A percentile compares a stretch with the other conserved stretches of the same genome.
Conservation (phyloP, 1,284 basidiomycete genomes). For the Malassezia vespertilionis region DNA sequence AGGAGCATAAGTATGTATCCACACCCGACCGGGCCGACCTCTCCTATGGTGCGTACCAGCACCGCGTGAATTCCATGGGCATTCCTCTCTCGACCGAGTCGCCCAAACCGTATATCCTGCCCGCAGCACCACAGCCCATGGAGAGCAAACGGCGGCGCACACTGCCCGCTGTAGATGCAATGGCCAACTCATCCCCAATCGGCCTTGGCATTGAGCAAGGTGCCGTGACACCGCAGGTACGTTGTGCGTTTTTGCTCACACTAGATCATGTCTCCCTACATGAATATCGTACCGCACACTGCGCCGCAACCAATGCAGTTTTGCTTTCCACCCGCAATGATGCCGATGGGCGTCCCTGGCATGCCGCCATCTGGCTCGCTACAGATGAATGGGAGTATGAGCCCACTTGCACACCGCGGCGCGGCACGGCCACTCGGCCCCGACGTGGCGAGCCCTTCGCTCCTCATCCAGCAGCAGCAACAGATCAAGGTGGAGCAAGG, state of each 20-base stretch:
- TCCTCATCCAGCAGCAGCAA: not conserved
- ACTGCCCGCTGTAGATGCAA: not conserved
- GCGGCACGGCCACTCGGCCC: not conserved
- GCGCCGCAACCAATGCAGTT: not conserved
- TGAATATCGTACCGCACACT: not conserved
- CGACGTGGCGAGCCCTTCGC: not conserved
- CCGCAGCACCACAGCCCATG: not conserved
- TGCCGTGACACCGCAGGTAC: too few relatives aligned
- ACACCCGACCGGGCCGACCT: too few relatives aligned
- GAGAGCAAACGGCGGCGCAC: slow-evolving; percentile 16
- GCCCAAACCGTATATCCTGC: not conserved
- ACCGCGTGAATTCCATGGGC: too few relatives aligned
- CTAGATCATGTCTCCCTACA: not conserved
- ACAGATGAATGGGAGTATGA: slow-evolving; percentile 5
- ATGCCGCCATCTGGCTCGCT: slow-evolving; percentile 4
- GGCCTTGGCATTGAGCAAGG: too few relatives aligned
- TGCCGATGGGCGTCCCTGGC: slow-evolving; percentile 6
- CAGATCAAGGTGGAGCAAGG: slow-evolving; percentile 1
- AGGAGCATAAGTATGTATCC: too few relatives aligned
- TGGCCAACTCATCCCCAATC: too few relatives aligned
- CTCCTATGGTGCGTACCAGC: too few relatives aligned
- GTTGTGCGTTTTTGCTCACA: not conserved
- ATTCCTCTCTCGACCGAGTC: slow-evolving; percentile 1
- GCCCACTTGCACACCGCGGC: slow-evolving; percentile 14
- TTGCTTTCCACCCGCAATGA: slow-evolving; percentile 6